Conservation (phyloP, 129 eudicot species). For the Artemisia argyi region DNA sequence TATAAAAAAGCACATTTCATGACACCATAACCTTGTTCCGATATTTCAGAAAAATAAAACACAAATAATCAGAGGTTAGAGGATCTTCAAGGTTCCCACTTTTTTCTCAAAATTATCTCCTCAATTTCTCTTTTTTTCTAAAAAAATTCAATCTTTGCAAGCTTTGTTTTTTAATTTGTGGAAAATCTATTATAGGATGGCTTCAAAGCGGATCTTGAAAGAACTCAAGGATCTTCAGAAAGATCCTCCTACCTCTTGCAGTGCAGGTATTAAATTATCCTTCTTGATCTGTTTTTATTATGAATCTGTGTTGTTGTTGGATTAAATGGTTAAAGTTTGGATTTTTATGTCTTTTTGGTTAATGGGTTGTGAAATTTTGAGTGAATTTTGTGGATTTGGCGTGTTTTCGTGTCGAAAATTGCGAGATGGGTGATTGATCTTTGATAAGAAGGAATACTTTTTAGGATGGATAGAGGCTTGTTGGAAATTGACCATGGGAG, state of each 20-base stretch:
- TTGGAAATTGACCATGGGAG: conserved; percentile 1
- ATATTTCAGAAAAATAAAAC: conserved; percentile 24
- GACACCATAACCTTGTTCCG: conserved; percentile 27
- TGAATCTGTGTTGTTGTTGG: background rate
- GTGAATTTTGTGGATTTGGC: background rate
- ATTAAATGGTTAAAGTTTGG: background rate
- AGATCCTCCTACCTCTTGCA: conserved; percentile 82
- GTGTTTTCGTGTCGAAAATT: background rate
- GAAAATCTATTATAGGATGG: conserved; percentile 38
- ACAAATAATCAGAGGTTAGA: conserved; percentile 35
- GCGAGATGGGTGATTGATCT: too few species aligned
- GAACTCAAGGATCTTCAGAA: conserved; percentile 76
- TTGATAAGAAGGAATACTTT: background rate
- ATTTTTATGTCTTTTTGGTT: background rate
- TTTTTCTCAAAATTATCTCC: conserved; percentile 22
- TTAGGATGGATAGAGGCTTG: conserved; percentile 11
- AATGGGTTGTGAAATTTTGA: background rate
- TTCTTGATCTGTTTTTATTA: background rate
- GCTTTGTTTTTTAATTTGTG: conserved; percentile 36
- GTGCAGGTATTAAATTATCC: conserved; percentile 42
- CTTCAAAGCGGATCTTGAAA: conserved; percentile 71
- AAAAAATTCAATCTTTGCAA: background rate
- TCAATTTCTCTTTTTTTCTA: background rate
- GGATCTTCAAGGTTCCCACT: conserved; percentile 31
- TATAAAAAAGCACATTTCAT: conserved; percentile 17